Evolutionary conservation across 2,329 filamentous ascomycete genomes (phyloP).

Genomic region (Aspergillus sp.): DNA sequence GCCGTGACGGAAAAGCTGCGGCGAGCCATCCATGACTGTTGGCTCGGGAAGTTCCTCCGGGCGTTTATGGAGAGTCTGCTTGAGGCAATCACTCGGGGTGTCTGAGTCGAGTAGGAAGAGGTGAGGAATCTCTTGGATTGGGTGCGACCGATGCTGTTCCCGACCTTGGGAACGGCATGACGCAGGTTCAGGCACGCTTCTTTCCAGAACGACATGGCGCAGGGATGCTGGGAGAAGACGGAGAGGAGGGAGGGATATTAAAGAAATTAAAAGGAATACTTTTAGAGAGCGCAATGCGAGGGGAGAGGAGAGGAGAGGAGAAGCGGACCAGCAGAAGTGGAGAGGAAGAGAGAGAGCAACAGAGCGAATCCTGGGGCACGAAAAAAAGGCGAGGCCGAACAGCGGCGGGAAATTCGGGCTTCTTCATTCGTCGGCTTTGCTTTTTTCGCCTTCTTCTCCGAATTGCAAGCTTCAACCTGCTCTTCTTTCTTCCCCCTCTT

Average conservation of each 20-base stretch:
- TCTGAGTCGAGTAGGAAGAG: constrained; percentile 24
- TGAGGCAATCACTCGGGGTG: constrained; percentile 19
- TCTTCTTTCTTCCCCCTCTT: constrained; percentile 4
- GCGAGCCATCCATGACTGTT: constrained; percentile 25
- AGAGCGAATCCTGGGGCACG: constrained; percentile 11
- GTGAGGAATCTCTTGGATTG: constrained; percentile 34
- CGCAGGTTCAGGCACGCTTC: constrained; percentile 37
- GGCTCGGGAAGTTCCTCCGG: constrained; percentile 15
- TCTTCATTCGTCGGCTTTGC: constrained; percentile 11
- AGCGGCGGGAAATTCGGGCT: constrained; percentile 28
- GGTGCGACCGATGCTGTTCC: constrained; percentile 47
- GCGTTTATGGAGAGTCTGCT: constrained; percentile 14
- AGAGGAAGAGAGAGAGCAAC: constrained; percentile 9
- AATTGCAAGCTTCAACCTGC: not conserved
- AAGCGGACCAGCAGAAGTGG: constrained; percentile 3
- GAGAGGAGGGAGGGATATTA: constrained; percentile 4
- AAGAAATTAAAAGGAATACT: not conserved
- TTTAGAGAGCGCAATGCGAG: not conserved
- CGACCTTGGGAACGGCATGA: constrained; percentile 57
- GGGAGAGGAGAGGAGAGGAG: not conserved
- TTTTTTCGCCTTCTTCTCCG: constrained; percentile 10
- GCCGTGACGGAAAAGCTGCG: constrained; percentile 68
- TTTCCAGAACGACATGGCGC: constrained; percentile 37
- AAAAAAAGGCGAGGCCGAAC: constrained; percentile 22
- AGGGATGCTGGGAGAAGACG: not conserved